Percentiles rank a stretch among this genome's conserved stretches.
Conservation (phyloP, 768 basidiomycete genomes). For the Suillus weaverae region DNA sequence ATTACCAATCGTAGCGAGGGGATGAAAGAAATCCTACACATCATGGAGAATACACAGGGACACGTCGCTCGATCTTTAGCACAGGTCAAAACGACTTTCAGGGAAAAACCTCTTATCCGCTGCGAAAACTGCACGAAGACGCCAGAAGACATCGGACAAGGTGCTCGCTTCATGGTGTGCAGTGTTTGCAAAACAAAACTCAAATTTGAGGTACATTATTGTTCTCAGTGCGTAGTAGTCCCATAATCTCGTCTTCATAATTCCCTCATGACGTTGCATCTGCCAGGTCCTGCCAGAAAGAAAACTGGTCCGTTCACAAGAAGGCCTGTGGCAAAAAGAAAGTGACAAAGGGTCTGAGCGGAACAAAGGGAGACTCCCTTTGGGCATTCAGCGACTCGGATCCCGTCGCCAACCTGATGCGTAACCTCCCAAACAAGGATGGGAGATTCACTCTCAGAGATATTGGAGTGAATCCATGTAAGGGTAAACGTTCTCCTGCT, state of each 20-base stretch:
- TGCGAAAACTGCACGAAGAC: slow-evolving; percentile 21
- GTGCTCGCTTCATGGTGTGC: slow-evolving; percentile 23
- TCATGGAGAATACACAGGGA: slow-evolving; percentile 3
- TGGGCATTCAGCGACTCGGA: slow-evolving; percentile 9
- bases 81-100: not conserved
- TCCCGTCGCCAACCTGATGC: slow-evolving; percentile 7
- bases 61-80: not conserved
- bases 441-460: not conserved
- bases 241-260: not conserved
- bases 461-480: slow-evolving; percentile 13
- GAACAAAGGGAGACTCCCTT: slow-evolving; percentile 17
- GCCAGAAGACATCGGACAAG: slow-evolving; percentile 15
- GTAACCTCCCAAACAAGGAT: not conserved
- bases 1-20: not conserved
- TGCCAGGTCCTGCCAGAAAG: slow-evolving; percentile 17
- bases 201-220: slow-evolving; percentile 19
- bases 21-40: not conserved
- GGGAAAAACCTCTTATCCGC: slow-evolving; percentile 19
- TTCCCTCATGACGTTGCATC: not conserved
- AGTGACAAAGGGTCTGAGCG: slow-evolving; percentile 17
- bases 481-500: slow-evolving; percentile 14
- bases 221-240: slow-evolving; percentile 13
- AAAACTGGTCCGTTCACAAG: slow-evolving; percentile 20
- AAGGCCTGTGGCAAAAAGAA: slow-evolving; percentile 19
- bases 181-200: slow-evolving; percentile 20